Conservation (phyloP, 371 early-diverging fungal species). For the Blakeslea trispora region DNA sequence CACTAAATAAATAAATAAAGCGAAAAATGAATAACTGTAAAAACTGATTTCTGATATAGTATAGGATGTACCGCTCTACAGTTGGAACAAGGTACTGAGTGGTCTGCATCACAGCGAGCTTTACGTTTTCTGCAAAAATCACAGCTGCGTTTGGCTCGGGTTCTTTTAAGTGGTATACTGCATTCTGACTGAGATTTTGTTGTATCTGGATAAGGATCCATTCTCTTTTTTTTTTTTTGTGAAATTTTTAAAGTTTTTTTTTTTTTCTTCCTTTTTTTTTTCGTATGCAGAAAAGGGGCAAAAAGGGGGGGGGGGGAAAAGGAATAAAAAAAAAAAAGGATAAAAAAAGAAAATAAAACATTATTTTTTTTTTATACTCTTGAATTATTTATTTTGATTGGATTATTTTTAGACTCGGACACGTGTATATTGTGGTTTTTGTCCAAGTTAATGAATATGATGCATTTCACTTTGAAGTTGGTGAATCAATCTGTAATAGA, state of each 20-base stretch:
- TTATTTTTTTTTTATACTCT: slow-evolving; percentile 5
- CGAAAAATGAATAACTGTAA: neutral
- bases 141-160: slow-evolving; percentile 55
- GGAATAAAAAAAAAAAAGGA: slow-evolving; percentile 17
- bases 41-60: too few species aligned
- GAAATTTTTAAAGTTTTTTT: slow-evolving; percentile 12
- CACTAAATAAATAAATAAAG: slow-evolving; percentile 32
- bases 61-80: slow-evolving; percentile 45
- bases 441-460: slow-evolving; percentile 29
- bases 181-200: slow-evolving; percentile 1
- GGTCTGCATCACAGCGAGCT: slow-evolving; percentile 54
- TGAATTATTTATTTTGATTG: slow-evolving; percentile 14
- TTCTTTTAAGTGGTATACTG: slow-evolving; percentile 39
- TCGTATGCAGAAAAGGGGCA: slow-evolving; percentile 1
- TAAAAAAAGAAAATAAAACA: slow-evolving; percentile 11
- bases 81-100: slow-evolving; percentile 50
- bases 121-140: slow-evolving; percentile 56
- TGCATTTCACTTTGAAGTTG: slow-evolving; percentile 45
- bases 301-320: slow-evolving; percentile 7
- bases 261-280: slow-evolving; percentile 10
- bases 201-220: neutral
- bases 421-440: too few species aligned
- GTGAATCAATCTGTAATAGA: slow-evolving; percentile 35
- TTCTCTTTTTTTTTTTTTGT: neutral
- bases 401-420: slow-evolving; percentile 19